Percentiles rank a stretch among this genome's conserved stretches.
Conservation (phyloP, 208 protist species). For the Crithidia fasciculata region DNA sequence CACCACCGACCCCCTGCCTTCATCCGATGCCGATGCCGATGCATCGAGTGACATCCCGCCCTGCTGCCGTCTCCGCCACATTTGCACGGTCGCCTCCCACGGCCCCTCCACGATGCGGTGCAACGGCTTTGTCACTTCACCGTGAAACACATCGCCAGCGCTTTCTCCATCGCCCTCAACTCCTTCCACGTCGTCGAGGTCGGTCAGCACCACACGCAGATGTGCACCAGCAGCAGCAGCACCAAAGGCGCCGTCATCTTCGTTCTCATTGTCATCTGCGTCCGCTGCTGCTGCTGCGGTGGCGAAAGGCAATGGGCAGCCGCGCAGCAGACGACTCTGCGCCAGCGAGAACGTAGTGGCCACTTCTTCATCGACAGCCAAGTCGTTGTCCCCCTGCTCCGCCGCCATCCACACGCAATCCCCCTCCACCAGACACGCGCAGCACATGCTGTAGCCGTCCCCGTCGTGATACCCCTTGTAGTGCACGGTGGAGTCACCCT, state of each 20-base stretch:
- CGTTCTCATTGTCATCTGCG: slow-evolving; percentile 10
- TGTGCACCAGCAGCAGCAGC: neutral
- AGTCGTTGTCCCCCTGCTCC: slow-evolving; percentile 32
- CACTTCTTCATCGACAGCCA: slow-evolving; percentile 19
- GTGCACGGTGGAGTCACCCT: slow-evolving; percentile 43
- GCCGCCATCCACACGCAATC: slow-evolving; percentile 43
- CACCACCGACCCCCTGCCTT: slow-evolving; percentile 31
- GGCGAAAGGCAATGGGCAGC: slow-evolving; percentile 37
- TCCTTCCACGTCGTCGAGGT: slow-evolving; percentile 19
- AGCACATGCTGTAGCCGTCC: slow-evolving; percentile 86
- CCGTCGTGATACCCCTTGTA: slow-evolving; percentile 81
- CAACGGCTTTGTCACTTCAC: slow-evolving; percentile 64
- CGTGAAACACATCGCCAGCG: slow-evolving; percentile 25
- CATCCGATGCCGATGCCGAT: neutral
- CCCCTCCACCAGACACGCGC: slow-evolving; percentile 45
- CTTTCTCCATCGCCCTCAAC: neutral
- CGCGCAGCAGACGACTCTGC: slow-evolving; percentile 17
- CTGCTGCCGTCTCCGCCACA: slow-evolving; percentile 52
- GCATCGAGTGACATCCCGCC: neutral
- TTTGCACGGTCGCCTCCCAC: slow-evolving; percentile 60
- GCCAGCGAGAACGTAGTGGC: neutral
- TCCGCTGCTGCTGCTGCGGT: no score
- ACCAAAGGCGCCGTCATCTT: slow-evolving; percentile 7
- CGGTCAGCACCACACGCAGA: slow-evolving; percentile 21
- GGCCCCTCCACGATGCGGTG: slow-evolving; percentile 48